Evolutionary conservation across 2,329 filamentous ascomycete species (phyloP).

Genomic region (Trichophyton rubrum): DNA sequence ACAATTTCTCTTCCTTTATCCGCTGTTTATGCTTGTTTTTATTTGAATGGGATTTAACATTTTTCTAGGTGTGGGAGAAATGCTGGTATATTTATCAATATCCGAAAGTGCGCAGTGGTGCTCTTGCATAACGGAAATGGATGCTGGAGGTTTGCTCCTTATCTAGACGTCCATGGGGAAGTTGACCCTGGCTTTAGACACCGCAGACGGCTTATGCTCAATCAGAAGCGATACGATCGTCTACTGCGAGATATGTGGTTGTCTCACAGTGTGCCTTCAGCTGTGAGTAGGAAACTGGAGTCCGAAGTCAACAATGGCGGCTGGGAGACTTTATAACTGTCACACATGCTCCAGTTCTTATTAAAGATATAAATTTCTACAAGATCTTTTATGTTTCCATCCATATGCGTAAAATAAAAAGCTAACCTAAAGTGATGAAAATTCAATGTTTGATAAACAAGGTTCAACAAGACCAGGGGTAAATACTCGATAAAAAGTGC

Average conservation of each 20-base stretch:
- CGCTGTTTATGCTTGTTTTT: slow-evolving; percentile 15
- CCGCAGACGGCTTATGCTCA: slow-evolving; percentile 78
- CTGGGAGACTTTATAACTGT: slow-evolving; percentile 76
- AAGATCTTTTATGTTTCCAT: too few relatives aligned
- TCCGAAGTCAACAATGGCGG: slow-evolving; percentile 94
- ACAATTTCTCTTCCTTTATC: slow-evolving; percentile 11
- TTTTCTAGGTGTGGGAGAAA: slow-evolving; percentile 64
- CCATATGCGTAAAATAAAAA: too few relatives aligned
- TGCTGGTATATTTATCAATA: slow-evolving; percentile 89
- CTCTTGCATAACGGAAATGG: slow-evolving; percentile 74
- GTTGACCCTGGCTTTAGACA: slow-evolving; percentile 81
- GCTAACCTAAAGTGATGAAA: too few relatives aligned
- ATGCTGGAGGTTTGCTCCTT: slow-evolving; percentile 76
- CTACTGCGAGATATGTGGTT: slow-evolving; percentile 78
- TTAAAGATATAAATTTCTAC: too few relatives aligned
- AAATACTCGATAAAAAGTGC: too few relatives aligned
- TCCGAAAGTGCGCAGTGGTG: slow-evolving; percentile 86
- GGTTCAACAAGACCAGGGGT: too few relatives aligned
- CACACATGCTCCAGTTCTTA: too few relatives aligned
- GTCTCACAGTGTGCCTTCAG: slow-evolving; percentile 71
- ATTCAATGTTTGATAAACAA: too few relatives aligned
- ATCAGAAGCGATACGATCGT: slow-evolving; percentile 85
- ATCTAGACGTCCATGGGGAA: slow-evolving; percentile 92
- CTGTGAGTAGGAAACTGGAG: slow-evolving; percentile 81
- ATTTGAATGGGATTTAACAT: slow-evolving; percentile 6